Conservation (phyloP, 2,329 filamentous ascomycete genomes). For the Neurospora crassa region DNA sequence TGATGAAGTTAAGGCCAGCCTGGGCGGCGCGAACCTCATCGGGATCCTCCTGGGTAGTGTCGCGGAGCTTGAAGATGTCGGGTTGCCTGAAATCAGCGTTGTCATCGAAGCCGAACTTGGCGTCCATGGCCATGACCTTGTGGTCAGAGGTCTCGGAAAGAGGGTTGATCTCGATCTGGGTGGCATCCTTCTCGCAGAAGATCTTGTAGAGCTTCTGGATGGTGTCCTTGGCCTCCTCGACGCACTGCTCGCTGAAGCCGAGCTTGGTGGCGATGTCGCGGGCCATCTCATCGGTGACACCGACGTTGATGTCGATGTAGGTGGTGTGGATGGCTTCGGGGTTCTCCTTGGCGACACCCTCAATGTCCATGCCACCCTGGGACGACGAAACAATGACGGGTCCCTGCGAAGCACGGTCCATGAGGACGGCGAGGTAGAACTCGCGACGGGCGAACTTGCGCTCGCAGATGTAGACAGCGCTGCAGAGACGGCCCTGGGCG, state of each 20-base stretch:
- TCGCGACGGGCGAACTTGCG: constrained; percentile 98
- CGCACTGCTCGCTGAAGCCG: constrained; percentile 95
- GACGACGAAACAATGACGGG: constrained; percentile 97
- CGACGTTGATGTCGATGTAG: constrained; percentile 83
- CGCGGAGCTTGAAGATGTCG: constrained; percentile 89
- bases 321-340: constrained; percentile 94
- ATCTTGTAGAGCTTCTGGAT: constrained; percentile 99
- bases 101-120: constrained; percentile 97
- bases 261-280: constrained; percentile 82
- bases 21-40: constrained; percentile 96
- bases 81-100: constrained; percentile 98
- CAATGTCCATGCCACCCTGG: constrained; percentile 98
- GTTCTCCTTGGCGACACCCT: constrained; percentile 95
- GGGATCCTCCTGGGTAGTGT: constrained; percentile 88
- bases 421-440: constrained; percentile 97
- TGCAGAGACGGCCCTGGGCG: constrained; percentile 86
- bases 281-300: constrained; percentile 93
- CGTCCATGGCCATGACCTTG: constrained; percentile 98
- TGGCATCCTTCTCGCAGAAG: constrained; percentile 97
- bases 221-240: constrained; percentile 88
- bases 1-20: constrained; percentile 98
- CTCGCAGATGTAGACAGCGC: constrained; percentile 97
- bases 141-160: constrained; percentile 97
- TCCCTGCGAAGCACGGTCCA: constrained; percentile 86
- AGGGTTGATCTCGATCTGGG: constrained; percentile 99